phyloP scores from a whole-genome alignment of 192 early-diverging fungal species.

The Coemansia javaensis region DNA sequence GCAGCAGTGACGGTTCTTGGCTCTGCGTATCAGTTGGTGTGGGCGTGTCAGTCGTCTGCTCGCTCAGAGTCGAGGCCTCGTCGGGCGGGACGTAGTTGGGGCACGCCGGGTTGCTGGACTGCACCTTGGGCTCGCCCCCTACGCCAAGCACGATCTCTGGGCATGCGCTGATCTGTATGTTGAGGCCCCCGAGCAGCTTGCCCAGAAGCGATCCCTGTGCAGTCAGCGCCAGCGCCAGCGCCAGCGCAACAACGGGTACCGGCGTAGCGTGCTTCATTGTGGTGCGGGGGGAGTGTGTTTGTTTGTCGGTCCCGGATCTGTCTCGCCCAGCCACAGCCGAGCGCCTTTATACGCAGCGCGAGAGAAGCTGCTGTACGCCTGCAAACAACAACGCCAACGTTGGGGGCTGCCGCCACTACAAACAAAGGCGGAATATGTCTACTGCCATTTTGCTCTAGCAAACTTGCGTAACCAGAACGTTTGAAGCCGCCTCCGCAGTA shows the following conservation, averaged over 20 bases:
- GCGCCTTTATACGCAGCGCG: background rate
- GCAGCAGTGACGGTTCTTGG: background rate
- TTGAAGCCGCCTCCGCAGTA: no score
- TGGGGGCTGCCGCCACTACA: background rate
- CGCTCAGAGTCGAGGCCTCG: background rate
- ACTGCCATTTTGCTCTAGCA: no score
- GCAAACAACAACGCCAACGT: slow-evolving; percentile 1
- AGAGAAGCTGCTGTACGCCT: background rate
- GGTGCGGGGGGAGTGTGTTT: background rate
- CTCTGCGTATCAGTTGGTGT: background rate
- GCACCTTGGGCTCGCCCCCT: slow-evolving; percentile 5
- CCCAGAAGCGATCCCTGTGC: slow-evolving; percentile 24
- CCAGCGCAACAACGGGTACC: slow-evolving; percentile 7
- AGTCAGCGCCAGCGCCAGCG: background rate
- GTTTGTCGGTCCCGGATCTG: background rate
- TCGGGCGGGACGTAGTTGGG: slow-evolving; percentile 35
- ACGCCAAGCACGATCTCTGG: slow-evolving; percentile 8
- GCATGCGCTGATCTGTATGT: slow-evolving; percentile 27
- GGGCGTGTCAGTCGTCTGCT: background rate
- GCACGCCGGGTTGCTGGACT: slow-evolving; percentile 35
- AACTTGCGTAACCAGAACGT: background rate
- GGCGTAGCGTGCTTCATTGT: slow-evolving; percentile 11
- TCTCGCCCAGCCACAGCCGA: no score
- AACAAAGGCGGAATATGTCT: no score
- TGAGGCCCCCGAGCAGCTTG: slow-evolving; percentile 21